A percentile compares a stretch with the other conserved stretches of the same genome.
Evolutionary conservation across 2,329 filamentous ascomycete genomes (phyloP).

Genomic region (Rhynchosporium secalis): DNA sequence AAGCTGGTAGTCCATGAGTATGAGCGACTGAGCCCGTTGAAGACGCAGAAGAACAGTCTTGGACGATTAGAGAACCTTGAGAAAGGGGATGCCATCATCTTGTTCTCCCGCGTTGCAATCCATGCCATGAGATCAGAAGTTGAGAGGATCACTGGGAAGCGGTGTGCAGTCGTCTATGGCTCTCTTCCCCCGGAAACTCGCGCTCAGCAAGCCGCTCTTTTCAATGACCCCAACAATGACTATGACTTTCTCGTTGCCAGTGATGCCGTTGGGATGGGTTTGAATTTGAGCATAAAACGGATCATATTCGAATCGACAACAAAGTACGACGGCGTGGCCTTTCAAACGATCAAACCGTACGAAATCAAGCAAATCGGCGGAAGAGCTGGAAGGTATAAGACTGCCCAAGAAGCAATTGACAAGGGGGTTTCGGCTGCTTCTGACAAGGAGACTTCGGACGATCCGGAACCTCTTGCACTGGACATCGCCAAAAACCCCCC

Average conservation of each 20-base stretch:
- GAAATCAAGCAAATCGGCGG: constrained; percentile 96
- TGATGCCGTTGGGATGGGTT: constrained; percentile 95
- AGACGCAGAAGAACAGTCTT: constrained; percentile 65
- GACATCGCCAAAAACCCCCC: constrained; percentile 8
- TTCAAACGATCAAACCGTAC: constrained; percentile 63
- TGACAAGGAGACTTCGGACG: background rate
- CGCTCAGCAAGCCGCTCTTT: constrained; percentile 84
- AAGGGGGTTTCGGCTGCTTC: constrained; percentile 11
- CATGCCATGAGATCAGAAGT: constrained; percentile 78
- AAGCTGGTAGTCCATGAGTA: constrained; percentile 80
- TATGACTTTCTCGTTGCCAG: constrained; percentile 94
- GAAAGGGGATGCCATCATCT: constrained; percentile 89
- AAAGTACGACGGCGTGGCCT: constrained; percentile 67
- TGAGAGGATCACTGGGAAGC: constrained; percentile 71
- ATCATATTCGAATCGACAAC: constrained; percentile 78
- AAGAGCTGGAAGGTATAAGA: constrained; percentile 82
- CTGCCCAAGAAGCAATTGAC: constrained; percentile 58
- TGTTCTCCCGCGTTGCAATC: constrained; percentile 80
- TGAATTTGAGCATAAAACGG: constrained; percentile 90
- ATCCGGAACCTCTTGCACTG: background rate
- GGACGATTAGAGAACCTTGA: constrained; percentile 66
- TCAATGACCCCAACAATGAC: constrained; percentile 93
- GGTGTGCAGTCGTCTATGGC: constrained; percentile 92
- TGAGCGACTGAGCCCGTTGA: constrained; percentile 75
- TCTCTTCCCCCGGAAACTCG: constrained; percentile 88